Evolutionary conservation across 2,329 filamentous ascomycete species (phyloP).

Genomic region (Orbilia ellipsospora): DNA sequence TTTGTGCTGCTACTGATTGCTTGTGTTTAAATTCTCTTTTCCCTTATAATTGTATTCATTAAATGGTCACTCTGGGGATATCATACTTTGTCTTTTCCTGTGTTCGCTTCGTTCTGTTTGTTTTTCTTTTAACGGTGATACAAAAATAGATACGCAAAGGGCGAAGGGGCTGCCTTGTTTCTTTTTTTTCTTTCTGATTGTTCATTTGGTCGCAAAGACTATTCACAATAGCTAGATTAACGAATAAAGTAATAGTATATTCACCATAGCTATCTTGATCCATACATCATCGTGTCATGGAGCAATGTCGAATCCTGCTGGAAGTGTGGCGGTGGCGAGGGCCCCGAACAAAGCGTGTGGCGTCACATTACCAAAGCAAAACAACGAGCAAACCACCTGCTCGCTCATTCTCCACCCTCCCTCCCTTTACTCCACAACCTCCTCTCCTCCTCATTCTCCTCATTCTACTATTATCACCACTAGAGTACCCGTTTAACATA

Average conservation of each 20-base stretch:
- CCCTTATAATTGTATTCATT: neutral
- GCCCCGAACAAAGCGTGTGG: neutral
- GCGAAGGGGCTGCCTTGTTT: conserved; percentile 17
- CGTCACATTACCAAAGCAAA: neutral
- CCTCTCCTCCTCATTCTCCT: neutral
- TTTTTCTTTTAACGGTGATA: neutral
- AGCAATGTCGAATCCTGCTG: neutral
- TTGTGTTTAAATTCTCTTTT: neutral
- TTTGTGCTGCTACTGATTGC: neutral
- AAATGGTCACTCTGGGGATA: neutral
- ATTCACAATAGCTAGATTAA: neutral
- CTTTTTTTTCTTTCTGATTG: conserved; percentile 6
- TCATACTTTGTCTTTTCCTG: neutral
- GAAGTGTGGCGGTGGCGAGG: conserved; percentile 3
- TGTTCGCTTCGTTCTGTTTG: conserved; percentile 14
- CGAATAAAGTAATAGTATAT: too few species aligned
- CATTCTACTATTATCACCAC: neutral
- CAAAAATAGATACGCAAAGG: conserved; percentile 17
- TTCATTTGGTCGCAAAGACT: neutral
- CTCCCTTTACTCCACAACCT: conserved; percentile 2
- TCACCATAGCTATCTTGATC: too few species aligned
- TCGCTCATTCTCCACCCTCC: neutral
- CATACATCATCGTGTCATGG: too few species aligned
- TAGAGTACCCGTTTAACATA: neutral
- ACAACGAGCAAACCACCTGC: neutral